These are phyloP conservation scores for Mimosa bimucronata DNA, from an alignment of 306 rosid genomes.

Conservation along the genomic window DNA sequence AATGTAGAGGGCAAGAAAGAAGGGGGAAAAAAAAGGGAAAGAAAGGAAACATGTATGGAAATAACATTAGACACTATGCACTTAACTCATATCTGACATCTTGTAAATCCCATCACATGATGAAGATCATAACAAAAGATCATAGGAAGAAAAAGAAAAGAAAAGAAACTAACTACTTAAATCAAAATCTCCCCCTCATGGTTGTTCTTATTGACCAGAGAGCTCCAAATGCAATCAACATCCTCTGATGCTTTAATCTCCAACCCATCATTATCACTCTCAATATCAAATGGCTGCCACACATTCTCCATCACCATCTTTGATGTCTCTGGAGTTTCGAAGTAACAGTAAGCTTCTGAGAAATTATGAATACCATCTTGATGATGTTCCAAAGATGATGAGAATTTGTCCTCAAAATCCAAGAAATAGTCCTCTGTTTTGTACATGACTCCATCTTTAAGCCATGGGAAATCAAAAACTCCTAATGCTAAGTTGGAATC, in stretches of 20 bases:
- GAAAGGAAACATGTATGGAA: neutral
- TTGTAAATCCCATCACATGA: slow-evolving; percentile 19
- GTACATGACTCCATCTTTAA: slow-evolving; percentile 73
- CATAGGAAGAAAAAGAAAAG: neutral
- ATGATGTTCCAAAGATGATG: slow-evolving; percentile 43
- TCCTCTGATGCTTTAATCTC: slow-evolving; percentile 48
- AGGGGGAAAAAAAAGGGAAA: neutral
- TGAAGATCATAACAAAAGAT: slow-evolving; percentile 20
- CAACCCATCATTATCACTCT: slow-evolving; percentile 45
- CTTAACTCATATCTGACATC: slow-evolving; percentile 24
- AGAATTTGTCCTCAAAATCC: slow-evolving; percentile 66
- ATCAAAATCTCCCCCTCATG: slow-evolving; percentile 28
- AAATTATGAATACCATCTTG: slow-evolving; percentile 41
- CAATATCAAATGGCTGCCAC: slow-evolving; percentile 47
- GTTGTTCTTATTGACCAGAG: slow-evolving; percentile 39
- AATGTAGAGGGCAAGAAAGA: neutral
- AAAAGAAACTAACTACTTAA: slow-evolving; percentile 15
- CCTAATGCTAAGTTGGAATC: slow-evolving; percentile 48
- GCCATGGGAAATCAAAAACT: slow-evolving; percentile 95
- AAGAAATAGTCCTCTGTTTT: slow-evolving; percentile 54
- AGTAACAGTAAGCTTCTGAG: slow-evolving; percentile 41
- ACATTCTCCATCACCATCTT: slow-evolving; percentile 43
- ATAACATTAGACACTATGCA: slow-evolving; percentile 12
- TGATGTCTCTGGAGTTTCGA: slow-evolving; percentile 41
- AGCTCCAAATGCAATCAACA: slow-evolving; percentile 66